phyloP scores from a whole-genome alignment of 2,329 filamentous ascomycete genomes.

The Penicillium decumbens region DNA sequence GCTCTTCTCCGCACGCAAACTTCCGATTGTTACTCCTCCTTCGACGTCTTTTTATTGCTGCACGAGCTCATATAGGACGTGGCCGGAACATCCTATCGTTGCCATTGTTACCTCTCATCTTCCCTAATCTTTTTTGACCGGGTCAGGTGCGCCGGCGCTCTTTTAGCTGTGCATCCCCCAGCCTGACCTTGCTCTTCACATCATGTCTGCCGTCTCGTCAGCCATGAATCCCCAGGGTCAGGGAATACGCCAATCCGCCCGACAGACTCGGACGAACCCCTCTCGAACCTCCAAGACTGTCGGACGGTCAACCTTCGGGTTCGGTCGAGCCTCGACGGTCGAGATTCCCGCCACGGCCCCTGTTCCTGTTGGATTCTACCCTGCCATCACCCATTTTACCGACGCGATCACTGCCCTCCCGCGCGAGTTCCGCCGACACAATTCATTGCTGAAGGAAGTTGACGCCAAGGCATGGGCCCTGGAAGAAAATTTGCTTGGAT shows the following conservation, averaged over 20 bases:
- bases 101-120: slow-evolving; percentile 2
- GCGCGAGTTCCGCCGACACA: slow-evolving; percentile 91
- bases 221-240: slow-evolving; percentile 27
- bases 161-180: slow-evolving; percentile 11
- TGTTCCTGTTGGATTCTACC: slow-evolving; percentile 54
- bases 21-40: slow-evolving; percentile 11
- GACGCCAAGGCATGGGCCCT: slow-evolving; percentile 93
- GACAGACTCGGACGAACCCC: slow-evolving; percentile 49
- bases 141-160: slow-evolving; percentile 9
- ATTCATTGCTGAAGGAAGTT: slow-evolving; percentile 92
- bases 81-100: background rate
- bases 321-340: slow-evolving; percentile 30
- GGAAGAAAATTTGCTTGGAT: slow-evolving; percentile 72
- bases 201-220: slow-evolving; percentile 28
- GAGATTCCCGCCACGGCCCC: slow-evolving; percentile 28
- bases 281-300: slow-evolving; percentile 46
- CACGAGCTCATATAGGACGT: slow-evolving; percentile 2
- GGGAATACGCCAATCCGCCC: slow-evolving; percentile 35
- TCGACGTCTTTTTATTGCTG: slow-evolving; percentile 4
- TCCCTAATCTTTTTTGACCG: slow-evolving; percentile 3
- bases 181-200: slow-evolving; percentile 8
- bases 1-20: slow-evolving; percentile 28
- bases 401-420: slow-evolving; percentile 89
- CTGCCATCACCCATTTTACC: slow-evolving; percentile 70
- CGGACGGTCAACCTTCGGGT: slow-evolving; percentile 40